Conservation (phyloP, 371 early-diverging fungal genomes). For the Capillidium heterosporum region DNA sequence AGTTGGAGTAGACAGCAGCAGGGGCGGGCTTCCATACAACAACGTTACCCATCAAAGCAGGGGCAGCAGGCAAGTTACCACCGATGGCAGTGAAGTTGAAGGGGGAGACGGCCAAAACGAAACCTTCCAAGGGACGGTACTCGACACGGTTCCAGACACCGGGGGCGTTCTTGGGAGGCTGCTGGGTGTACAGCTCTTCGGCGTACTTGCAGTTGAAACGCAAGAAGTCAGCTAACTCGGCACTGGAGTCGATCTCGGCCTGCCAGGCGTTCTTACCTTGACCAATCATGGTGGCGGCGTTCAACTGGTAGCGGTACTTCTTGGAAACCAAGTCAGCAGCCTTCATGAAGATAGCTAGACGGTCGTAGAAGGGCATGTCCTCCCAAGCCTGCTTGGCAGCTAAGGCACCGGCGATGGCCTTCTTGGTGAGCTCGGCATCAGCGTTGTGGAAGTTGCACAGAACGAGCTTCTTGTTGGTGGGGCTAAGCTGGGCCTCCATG, state of each 20-base stretch:
- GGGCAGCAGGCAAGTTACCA: conserved; percentile 84
- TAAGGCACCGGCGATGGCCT: conserved; percentile 84
- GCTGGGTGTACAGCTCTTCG: conserved; percentile 78
- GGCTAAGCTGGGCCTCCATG: conserved; percentile 52
- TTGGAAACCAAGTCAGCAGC: conserved; percentile 82
- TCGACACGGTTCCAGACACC: conserved; percentile 90
- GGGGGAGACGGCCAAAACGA: conserved; percentile 89
- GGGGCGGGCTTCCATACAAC: conserved; percentile 95
- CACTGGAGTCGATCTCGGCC: conserved; percentile 94
- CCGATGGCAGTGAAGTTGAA: conserved; percentile 99
- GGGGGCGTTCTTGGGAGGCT: conserved; percentile 79
- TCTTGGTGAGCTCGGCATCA: conserved; percentile 38
- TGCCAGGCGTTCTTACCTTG: conserved; percentile 98
- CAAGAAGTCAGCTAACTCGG: conserved; percentile 86
- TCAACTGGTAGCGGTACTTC: conserved; percentile 81
- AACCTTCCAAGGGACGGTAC: conserved; percentile 92
- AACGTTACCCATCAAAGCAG: conserved; percentile 94
- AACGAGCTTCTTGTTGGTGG: conserved; percentile 63
- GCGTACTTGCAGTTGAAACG: conserved; percentile 93
- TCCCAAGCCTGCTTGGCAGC: conserved; percentile 80
- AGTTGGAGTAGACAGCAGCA: conserved; percentile 76
- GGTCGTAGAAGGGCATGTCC: conserved; percentile 82
- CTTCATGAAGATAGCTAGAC: conserved; percentile 91
- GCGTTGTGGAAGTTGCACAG: conserved; percentile 78
- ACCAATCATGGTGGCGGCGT: conserved; percentile 97